These are phyloP conservation scores for Boletus semigastroideus DNA, from an alignment of 1,284 basidiomycete genomes.

Conservation along the genomic window DNA sequence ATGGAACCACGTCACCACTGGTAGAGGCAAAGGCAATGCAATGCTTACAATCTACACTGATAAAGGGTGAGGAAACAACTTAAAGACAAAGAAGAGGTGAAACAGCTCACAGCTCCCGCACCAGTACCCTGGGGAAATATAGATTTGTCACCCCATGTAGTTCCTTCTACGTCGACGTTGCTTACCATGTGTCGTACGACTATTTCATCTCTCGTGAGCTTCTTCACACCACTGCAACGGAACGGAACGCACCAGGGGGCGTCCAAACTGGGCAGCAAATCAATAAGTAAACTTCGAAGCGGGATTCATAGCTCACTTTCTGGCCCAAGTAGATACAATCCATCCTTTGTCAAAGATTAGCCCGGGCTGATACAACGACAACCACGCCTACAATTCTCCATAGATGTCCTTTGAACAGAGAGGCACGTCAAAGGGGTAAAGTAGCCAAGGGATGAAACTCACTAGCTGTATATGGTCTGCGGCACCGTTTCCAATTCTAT, in stretches of 20 bases:
- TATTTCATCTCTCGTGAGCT: constrained; percentile 24
- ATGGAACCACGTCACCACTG: constrained; percentile 6
- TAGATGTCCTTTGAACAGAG: constrained; percentile 73
- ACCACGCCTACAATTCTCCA: constrained; percentile 67
- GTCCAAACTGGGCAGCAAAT: constrained; percentile 40
- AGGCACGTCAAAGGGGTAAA: not conserved
- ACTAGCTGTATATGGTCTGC: constrained; percentile 88
- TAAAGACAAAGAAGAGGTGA: not conserved
- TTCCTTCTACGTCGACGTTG: not conserved
- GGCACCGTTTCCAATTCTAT: constrained; percentile 84
- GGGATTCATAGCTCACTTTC: constrained; percentile 53
- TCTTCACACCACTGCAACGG: not conserved
- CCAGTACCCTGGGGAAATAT: constrained; percentile 55
- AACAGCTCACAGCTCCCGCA: constrained; percentile 68
- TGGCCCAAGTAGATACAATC: constrained; percentile 94
- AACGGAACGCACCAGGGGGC: constrained; percentile 41
- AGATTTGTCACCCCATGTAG: not conserved
- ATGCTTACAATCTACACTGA: constrained; percentile 66
- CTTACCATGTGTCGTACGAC: constrained; percentile 60
- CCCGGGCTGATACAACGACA: not conserved
- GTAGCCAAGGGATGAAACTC: constrained; percentile 22
- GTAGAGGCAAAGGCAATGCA: not conserved
- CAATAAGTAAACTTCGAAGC: not conserved
- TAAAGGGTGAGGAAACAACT: not conserved
- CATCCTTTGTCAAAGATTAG: constrained; percentile 53